A percentile compares a stretch with the other conserved stretches of the same genome.
Conservation (phyloP, 352 stramenopile species). For the Albugo candida region DNA sequence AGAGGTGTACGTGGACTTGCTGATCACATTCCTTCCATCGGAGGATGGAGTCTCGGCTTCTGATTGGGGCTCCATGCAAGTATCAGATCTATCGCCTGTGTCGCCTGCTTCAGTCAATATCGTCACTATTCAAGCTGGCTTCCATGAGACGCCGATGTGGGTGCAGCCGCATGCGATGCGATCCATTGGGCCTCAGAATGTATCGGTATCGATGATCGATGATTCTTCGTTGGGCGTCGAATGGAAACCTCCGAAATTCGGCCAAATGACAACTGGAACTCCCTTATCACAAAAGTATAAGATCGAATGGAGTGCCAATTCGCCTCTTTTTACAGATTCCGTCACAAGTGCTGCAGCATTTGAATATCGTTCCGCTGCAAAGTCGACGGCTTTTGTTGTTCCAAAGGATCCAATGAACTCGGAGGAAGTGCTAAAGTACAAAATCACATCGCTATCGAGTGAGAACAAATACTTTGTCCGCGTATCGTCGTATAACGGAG, state of each 20-base stretch:
- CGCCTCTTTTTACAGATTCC: conserved; percentile 6
- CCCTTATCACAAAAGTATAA: conserved; percentile 33
- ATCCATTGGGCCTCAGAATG: conserved; percentile 22
- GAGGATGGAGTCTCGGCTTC: conserved; percentile 27
- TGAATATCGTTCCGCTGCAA: no score
- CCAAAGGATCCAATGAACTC: no score
- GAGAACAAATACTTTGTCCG: conserved; percentile 69
- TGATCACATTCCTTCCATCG: conserved; percentile 54
- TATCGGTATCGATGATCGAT: conserved; percentile 43
- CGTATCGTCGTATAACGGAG: conserved; percentile 79
- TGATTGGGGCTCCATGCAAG: conserved; percentile 19
- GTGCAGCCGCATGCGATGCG: conserved; percentile 22
- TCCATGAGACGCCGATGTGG: conserved; percentile 9
- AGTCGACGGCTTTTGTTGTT: no score
- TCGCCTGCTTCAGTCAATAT: conserved; percentile 9
- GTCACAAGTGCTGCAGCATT: conserved; percentile 10
- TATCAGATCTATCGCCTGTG: conserved; percentile 8
- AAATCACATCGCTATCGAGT: background rate
- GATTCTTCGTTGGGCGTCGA: conserved; percentile 35
- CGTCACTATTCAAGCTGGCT: no score
- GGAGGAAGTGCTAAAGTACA: background rate
- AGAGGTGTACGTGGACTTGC: conserved; percentile 37
- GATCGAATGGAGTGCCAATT: conserved; percentile 55
- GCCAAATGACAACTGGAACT: conserved; percentile 4
- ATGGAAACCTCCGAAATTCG: conserved; percentile 21